phyloP scores from a whole-genome alignment of 257 asterid genomes.

The Solanum pinnatisectum region DNA sequence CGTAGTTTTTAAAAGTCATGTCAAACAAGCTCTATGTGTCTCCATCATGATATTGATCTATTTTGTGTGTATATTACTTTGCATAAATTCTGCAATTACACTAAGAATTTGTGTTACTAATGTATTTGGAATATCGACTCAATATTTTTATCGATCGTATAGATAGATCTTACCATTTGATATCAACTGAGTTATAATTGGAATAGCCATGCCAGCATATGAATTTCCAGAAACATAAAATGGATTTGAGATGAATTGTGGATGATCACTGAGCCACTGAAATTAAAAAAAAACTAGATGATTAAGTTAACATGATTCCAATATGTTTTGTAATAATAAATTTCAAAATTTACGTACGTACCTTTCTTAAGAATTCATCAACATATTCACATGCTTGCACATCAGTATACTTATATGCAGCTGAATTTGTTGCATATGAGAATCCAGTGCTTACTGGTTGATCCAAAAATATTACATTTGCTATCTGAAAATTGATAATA shows the following conservation, averaged over 20 bases:
- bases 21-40: no score
- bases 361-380: not conserved
- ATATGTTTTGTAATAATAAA: not conserved
- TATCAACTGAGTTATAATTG: conserved; percentile 15
- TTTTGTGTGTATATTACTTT: not conserved
- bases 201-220: conserved; percentile 16
- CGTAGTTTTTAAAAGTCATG: no score
- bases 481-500: not conserved
- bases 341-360: not conserved
- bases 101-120: not conserved
- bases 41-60: no score
- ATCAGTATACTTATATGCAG: not conserved
- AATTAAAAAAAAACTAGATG: not conserved
- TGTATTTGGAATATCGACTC: no score
- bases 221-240: conserved; percentile 30
- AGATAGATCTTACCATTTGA: conserved; percentile 6
- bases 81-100: not conserved
- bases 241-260: conserved; percentile 10
- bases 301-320: not conserved
- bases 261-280: conserved; percentile 34
- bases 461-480: not conserved
- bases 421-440: not conserved
- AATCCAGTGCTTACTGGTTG: not conserved
- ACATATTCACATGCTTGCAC: not conserved
- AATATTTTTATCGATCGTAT: not conserved